Conservation (phyloP, 177 flowering plant species). For the Vitis hybrid region DNA sequence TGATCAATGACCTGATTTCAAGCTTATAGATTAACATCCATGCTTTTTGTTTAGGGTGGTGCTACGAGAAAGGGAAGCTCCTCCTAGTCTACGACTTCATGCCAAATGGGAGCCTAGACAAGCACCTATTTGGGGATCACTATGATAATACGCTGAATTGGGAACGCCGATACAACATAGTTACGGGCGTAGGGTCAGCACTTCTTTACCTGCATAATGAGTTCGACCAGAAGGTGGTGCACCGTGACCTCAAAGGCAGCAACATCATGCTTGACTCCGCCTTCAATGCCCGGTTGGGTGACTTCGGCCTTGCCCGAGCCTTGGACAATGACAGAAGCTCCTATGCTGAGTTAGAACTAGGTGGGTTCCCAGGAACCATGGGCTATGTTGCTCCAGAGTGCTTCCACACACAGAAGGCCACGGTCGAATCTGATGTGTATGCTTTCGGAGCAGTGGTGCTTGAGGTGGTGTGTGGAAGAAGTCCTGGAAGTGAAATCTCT, state of each 20-base stretch:
- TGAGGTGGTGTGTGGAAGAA: slow-evolving; percentile 34
- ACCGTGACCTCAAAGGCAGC: slow-evolving; percentile 46
- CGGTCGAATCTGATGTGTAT: slow-evolving; percentile 34
- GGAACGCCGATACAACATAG: slow-evolving; percentile 26
- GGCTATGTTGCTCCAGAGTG: slow-evolving; percentile 49
- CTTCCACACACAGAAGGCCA: slow-evolving; percentile 40
- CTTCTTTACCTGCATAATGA: slow-evolving; percentile 40
- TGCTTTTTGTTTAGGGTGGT: slow-evolving; percentile 31
- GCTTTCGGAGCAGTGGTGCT: slow-evolving; percentile 39
- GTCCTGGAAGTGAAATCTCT: slow-evolving; percentile 17
- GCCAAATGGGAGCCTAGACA: slow-evolving; percentile 47
- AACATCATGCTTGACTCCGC: slow-evolving; percentile 38
- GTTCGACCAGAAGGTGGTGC: slow-evolving; percentile 35
- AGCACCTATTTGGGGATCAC: slow-evolving; percentile 16
- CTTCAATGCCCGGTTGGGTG: slow-evolving; percentile 38
- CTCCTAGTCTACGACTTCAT: slow-evolving; percentile 44
- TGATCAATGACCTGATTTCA: too few relatives aligned
- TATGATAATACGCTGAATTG: slow-evolving; percentile 18
- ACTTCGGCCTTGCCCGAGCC: slow-evolving; percentile 37
- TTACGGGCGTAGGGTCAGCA: slow-evolving; percentile 36
- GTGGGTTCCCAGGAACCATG: slow-evolving; percentile 34
- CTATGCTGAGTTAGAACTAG: slow-evolving; percentile 26
- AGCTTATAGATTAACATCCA: too few relatives aligned
- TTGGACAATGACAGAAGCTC: slow-evolving; percentile 32
- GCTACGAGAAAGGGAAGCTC: slow-evolving; percentile 33